Conservation (phyloP, 805 yeast genomes). For the Clavispora asparagi region DNA sequence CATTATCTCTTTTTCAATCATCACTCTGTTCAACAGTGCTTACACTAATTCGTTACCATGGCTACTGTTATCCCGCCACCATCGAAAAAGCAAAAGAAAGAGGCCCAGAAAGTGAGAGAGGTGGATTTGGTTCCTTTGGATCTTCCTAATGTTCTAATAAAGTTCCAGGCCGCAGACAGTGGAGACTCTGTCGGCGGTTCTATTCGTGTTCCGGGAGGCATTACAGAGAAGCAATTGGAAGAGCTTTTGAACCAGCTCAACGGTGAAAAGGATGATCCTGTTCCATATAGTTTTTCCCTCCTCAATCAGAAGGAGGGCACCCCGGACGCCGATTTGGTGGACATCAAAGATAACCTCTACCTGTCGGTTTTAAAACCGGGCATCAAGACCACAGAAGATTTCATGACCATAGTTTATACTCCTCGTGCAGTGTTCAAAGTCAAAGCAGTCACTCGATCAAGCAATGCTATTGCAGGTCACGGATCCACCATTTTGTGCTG, state of each 20-base stretch:
- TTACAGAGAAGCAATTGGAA: conserved; percentile 81
- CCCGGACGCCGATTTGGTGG: conserved; percentile 45
- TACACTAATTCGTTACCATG: conserved; percentile 40
- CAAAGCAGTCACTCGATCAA: conserved; percentile 81
- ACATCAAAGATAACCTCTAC: conserved; percentile 74
- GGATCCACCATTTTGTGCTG: conserved; percentile 90
- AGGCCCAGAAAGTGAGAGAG: conserved; percentile 76
- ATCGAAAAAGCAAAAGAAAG: conserved; percentile 79
- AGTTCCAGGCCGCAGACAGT: conserved; percentile 89
- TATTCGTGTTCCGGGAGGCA: conserved; percentile 85
- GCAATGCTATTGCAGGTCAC: conserved; percentile 92
- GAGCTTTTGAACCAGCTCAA: conserved; percentile 77
- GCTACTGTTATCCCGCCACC: conserved; percentile 94
- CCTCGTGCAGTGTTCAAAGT: conserved; percentile 96
- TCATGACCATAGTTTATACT: conserved; percentile 81
- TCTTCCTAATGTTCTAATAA: conserved; percentile 80
- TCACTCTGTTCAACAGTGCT: background rate
- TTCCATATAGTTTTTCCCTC: conserved; percentile 83
- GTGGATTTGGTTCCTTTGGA: conserved; percentile 70
- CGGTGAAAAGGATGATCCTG: conserved; percentile 70
- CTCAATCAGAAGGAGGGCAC: conserved; percentile 37
- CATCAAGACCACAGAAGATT: conserved; percentile 85
- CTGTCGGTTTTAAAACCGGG: conserved; percentile 82
- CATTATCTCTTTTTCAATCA: conserved; percentile 2
- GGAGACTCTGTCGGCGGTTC: conserved; percentile 84